phyloP scores from a whole-genome alignment of 805 yeast species.

The Nakazawaea wickerhamii region DNA sequence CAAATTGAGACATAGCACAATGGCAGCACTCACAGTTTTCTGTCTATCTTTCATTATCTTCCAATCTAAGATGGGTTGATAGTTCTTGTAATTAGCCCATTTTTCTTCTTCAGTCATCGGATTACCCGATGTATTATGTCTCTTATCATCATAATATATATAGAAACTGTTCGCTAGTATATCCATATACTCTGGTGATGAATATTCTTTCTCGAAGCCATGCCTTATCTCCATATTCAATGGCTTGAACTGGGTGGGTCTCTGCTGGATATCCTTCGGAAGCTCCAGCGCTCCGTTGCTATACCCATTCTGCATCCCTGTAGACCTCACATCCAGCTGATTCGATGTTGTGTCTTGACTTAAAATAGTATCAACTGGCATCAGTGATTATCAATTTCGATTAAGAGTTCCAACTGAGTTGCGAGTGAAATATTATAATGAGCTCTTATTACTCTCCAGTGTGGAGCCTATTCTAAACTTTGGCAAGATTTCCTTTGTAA shows the following conservation, averaged over 20 bases:
- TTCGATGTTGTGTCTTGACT: neutral
- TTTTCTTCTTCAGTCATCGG: conserved; percentile 57
- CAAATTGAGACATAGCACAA: conserved; percentile 81
- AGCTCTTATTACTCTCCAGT: no score
- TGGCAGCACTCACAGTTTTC: conserved; percentile 89
- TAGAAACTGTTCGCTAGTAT: conserved; percentile 62
- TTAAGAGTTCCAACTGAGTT: no score
- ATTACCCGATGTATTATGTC: conserved; percentile 86
- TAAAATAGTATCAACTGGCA: conserved; percentile 1
- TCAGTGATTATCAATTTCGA: no score
- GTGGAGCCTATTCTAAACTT: no score
- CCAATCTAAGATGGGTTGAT: conserved; percentile 84
- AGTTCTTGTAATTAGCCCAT: conserved; percentile 38
- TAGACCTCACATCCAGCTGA: neutral
- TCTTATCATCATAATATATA: conserved; percentile 84
- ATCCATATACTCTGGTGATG: conserved; percentile 47
- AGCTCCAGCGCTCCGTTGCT: neutral
- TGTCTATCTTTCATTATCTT: conserved; percentile 84
- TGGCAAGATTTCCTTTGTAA: no score
- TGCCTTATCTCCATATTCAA: conserved; percentile 58
- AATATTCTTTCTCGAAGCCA: conserved; percentile 60
- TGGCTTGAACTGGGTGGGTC: conserved; percentile 31
- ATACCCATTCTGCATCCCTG: neutral
- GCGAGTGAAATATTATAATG: no score
- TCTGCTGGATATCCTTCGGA: neutral